A percentile compares a stretch with the other conserved stretches of the same genome.
These are phyloP conservation scores for Strobilomyces echinocephalus DNA, from an alignment of 768 basidiomycete species.

Conservation along the genomic window DNA sequence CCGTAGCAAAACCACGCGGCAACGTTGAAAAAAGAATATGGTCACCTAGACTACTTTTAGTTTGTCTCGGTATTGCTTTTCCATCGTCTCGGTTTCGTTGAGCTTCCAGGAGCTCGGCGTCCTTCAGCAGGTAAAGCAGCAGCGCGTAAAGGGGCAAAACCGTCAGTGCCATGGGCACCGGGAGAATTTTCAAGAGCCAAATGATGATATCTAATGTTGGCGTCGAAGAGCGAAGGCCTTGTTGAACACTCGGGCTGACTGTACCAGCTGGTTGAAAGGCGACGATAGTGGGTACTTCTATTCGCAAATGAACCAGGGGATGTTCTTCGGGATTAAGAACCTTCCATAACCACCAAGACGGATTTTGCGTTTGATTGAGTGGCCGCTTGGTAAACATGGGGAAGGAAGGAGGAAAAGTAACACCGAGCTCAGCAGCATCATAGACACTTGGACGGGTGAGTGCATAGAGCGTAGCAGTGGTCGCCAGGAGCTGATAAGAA, in stretches of 20 bases:
- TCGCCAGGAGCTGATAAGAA: conserved; percentile 60
- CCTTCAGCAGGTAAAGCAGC: conserved; percentile 82
- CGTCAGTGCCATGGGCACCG: conserved; percentile 79
- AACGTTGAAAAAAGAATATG: conserved; percentile 61
- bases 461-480: conserved; percentile 70
- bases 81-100: conserved; percentile 61
- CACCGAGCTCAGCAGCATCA: conserved; percentile 21
- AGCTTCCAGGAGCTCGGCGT: conserved; percentile 85
- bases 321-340: conserved; percentile 66
- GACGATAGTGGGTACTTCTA: conserved; percentile 76
- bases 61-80: conserved; percentile 30
- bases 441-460: conserved; percentile 53
- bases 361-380: conserved; percentile 35
- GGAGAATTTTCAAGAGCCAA: conserved; percentile 80
- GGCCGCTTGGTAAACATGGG: conserved; percentile 33
- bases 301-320: conserved; percentile 65
- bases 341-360: conserved; percentile 72
- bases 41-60: conserved; percentile 33
- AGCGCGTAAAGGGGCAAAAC: conserved; percentile 70
- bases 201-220: conserved; percentile 52
- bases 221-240: conserved; percentile 41
- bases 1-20: conserved; percentile 75
- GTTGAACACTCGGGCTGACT: conserved; percentile 20
- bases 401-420: conserved; percentile 17
- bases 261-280: conserved; percentile 50